Base-by-base conservation (phyloP, 305 asterid species). In the Fraxinus floribunda region DNA sequence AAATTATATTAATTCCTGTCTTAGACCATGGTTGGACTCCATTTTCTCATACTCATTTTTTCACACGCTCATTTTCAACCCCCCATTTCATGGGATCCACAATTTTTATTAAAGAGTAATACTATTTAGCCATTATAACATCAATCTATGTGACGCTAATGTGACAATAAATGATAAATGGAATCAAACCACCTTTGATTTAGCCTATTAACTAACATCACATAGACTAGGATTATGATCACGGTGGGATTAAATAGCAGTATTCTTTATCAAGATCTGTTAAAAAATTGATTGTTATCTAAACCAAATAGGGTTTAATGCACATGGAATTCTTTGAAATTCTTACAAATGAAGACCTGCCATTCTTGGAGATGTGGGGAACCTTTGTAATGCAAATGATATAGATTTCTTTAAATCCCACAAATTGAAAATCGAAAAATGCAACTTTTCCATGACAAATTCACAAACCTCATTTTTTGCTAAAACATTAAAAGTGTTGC, bases 311-410 rank as follows among this genome's bases (percentile, higher is more conserved):
- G 3, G 24, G 64, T 3, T 49, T 55, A 55, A 16, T 55, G 64
- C 9, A 5, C 24, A 5, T 55, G 64, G 64, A n/a, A 55, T 55
- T 52, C 22, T 52, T 16, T 13, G 62, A 52, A n/a, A 52, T 52
- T 52, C 62, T 52, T 52, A 52, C 20, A 49, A 49, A 49, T 29
- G 72, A 62, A 84, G 80, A 79, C 85, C 87, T 79, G 80, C 84
- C 80, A 76, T 29, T 84, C 86, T 82, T 82, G 84, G 79, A 64
- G 77, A 5, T 30, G 44, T 34, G 44, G 22, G 34, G 34, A 80
- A 83, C 78, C 89, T 90, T 89, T 86, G 91, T 78, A 81, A 83
- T 76, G 85, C 86, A 71, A 49, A 76, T 60, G 24, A 77, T 39
- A 80, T 77, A 30, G 62, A 81, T 81, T 87, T 76, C 57, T 85